phyloP scores from a whole-genome alignment of 1,139 yeast genomes.

The Debaryomyces coudertii region DNA sequence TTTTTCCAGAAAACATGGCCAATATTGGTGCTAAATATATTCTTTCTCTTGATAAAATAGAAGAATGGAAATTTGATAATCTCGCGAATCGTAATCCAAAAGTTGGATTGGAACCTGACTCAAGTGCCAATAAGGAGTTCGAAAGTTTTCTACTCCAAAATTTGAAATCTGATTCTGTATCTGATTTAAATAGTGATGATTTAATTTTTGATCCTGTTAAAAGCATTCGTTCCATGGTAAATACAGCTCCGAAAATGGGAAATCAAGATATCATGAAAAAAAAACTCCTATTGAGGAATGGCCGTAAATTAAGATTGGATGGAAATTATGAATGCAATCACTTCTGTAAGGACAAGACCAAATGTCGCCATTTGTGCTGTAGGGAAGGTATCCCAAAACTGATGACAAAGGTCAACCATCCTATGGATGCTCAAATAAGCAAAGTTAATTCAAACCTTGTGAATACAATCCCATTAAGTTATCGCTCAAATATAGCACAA shows the following conservation, averaged over 20 bases:
- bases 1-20: slow-evolving; percentile 42
- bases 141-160: not conserved
- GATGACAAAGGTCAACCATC: no score
- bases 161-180: not conserved
- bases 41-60: not conserved
- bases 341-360: slow-evolving; percentile 36
- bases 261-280: not conserved
- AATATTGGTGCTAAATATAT: slow-evolving; percentile 21
- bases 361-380: slow-evolving; percentile 49
- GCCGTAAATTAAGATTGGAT: slow-evolving; percentile 19
- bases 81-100: not conserved
- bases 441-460: no score
- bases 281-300: not conserved
- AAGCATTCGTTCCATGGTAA: not conserved
- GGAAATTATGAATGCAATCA: slow-evolving; percentile 43
- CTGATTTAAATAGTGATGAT: not conserved
- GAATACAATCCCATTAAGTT: no score
- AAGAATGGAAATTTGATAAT: slow-evolving; percentile 9
- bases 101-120: not conserved
- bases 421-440: no score
- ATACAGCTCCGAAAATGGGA: not conserved
- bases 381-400: slow-evolving; percentile 39
- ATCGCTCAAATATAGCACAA: no score
- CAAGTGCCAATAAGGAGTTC: not conserved
- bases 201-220: not conserved